Conservation (phyloP, 768 basidiomycete species). For the Suillus variegatus region DNA sequence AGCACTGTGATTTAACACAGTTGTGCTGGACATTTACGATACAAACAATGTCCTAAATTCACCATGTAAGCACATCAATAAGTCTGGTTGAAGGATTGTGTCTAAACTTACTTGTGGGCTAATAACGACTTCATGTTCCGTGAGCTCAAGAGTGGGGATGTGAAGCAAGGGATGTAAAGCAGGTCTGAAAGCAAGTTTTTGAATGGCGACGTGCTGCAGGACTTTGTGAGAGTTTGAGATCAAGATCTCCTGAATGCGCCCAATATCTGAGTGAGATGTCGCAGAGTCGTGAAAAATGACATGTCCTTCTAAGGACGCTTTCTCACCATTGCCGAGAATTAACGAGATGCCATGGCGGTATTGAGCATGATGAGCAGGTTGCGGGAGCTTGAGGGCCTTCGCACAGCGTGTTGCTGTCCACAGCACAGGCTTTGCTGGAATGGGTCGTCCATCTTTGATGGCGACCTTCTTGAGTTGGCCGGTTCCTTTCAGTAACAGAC, state of each 20-base stretch:
- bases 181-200: conserved; percentile 1
- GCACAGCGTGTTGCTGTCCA: not conserved
- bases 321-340: not conserved
- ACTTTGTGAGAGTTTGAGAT: not conserved
- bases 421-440: not conserved
- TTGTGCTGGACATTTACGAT: conserved; percentile 6
- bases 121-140: conserved; percentile 3
- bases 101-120: conserved; percentile 3
- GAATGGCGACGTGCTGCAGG: not conserved
- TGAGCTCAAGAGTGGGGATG: not conserved
- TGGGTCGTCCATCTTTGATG: not conserved
- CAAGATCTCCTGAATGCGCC: not conserved
- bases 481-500: not conserved
- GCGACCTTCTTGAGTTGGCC: not conserved
- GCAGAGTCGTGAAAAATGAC: not conserved
- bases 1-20: conserved; percentile 1
- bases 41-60: not conserved
- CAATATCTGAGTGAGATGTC: not conserved
- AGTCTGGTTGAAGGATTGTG: not conserved
- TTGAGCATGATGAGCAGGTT: not conserved
- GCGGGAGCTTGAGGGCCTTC: not conserved
- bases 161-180: conserved; percentile 1
- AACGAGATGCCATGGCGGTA: not conserved
- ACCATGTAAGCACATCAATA: not conserved
- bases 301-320: not conserved